Base-by-base conservation (phyloP, 2,329 filamentous ascomycete genomes). In the Diaporthe citrichinensis region DNA sequence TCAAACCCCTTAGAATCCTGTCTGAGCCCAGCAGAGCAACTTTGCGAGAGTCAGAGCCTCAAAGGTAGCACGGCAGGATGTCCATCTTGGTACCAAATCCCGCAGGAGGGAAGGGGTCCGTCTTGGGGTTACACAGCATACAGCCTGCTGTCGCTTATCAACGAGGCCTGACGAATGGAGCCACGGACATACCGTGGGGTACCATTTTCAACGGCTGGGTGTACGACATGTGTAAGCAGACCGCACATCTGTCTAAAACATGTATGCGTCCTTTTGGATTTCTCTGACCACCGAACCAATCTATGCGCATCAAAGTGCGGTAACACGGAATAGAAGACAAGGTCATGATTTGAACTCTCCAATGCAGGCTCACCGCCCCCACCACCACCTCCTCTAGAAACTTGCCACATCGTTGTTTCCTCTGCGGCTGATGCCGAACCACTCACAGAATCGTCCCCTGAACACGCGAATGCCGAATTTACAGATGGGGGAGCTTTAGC, bases 211-310 rank as follows among this genome's bases (percentile, higher is more conserved):
- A 51, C 44, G 44, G 44, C 31, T 67, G 23, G 25, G 5, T 17
- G 65, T 53, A 25, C 28, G 31, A 68, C 46, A 39, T 68, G 65
- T 68, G 44, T 68, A 36, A 68, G 62, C 62, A 23, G 12, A 36
- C 28, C 20, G 46, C 23, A 6, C 31, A 39, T 53, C 44, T 51
- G 20, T 31, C 31, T 68, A 46, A 67, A 31, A 67, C 62, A 36
- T 34, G 31, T 39, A 39, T 53, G 65, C 46, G 46, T 68, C 65
- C 65, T 68, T 68, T 53, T 53, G 65, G 49, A 53, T 68, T 6
- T 25, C 28, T 68, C 65, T 53, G 65, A 68, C 65, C 46, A 39
- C 65, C 46, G 8, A 25, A 36, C 46, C 65, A 41, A 20, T 20
- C 15, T 39, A 3, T 12, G 15, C 62, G 14, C 12, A 68, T 3